Evolutionary conservation across 305 asterid species (phyloP).

Genomic region (Solanum aculeatissimum): DNA sequence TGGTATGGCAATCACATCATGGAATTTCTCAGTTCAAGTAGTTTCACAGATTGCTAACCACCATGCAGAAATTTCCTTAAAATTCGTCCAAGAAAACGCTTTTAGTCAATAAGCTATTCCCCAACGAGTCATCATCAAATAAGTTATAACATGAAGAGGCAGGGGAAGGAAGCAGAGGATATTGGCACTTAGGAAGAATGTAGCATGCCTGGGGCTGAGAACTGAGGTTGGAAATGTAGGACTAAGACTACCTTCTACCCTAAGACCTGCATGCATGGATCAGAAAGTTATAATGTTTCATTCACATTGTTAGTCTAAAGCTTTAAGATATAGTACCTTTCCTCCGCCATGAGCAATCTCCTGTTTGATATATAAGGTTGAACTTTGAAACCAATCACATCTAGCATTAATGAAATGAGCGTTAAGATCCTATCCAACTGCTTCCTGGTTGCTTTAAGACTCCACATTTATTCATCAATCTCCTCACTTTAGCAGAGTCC

Average conservation of each 20-base stretch:
- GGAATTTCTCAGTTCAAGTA: neutral
- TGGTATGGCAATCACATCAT: neutral
- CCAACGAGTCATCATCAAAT: neutral
- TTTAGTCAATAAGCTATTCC: neutral
- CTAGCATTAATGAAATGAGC: neutral
- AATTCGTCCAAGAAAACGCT: neutral
- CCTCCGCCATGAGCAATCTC: neutral
- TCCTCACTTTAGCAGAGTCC: slow-evolving; percentile 60
- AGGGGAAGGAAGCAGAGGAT: neutral
- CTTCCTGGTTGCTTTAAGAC: slow-evolving; percentile 63
- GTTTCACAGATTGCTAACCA: neutral
- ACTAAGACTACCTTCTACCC: neutral
- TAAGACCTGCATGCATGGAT: neutral
- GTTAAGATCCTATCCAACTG: slow-evolving; percentile 16
- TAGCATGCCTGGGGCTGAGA: neutral
- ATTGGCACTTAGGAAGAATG: neutral
- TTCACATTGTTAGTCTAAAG: neutral
- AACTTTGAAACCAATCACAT: neutral
- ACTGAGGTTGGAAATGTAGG: neutral
- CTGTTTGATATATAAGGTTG: neutral
- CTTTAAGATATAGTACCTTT: neutral
- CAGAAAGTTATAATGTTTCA: neutral
- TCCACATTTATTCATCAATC: slow-evolving; percentile 37
- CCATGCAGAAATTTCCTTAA: neutral
- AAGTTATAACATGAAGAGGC: neutral